A percentile compares a stretch with the other conserved stretches of the same genome.
Conservation (phyloP, 495 filamentous ascomycete genomes). For the Neurospora sp. region DNA sequence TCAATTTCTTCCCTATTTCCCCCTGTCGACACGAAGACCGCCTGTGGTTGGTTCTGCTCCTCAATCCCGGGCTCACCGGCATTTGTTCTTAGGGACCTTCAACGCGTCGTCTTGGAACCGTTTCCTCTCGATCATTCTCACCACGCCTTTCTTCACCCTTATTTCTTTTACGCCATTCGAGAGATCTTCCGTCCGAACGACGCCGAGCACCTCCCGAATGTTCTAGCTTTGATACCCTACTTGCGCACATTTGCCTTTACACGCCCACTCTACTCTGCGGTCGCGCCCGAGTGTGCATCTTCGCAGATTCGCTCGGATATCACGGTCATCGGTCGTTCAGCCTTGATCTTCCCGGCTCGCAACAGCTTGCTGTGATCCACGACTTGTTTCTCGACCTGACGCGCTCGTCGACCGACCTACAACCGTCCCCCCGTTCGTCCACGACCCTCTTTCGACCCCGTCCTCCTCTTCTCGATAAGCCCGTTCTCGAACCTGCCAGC, state of each 20-base stretch:
- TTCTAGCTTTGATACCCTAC: neutral
- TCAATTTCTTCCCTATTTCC: neutral
- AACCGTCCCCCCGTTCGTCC: neutral
- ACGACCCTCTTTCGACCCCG: neutral
- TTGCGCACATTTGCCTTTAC: neutral
- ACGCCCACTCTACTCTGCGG: neutral
- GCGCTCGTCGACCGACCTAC: neutral
- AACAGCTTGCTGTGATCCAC: neutral
- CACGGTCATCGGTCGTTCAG: neutral
- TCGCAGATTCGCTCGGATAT: neutral
- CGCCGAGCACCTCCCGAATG: neutral
- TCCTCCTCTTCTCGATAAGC: neutral
- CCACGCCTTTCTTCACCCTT: neutral
- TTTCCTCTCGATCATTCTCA: neutral
- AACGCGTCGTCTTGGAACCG: neutral
- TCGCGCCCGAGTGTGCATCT: neutral
- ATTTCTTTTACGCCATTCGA: neutral
- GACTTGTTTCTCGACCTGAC: neutral
- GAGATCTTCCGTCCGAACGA: neutral
- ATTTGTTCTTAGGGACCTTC: neutral
- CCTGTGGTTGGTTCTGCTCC: neutral
- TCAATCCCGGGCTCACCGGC: neutral
- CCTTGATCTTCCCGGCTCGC: neutral
- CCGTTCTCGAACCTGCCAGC: neutral
- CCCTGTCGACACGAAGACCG: neutral